phyloP scores from a whole-genome alignment of 2,329 filamentous ascomycete species.

The Emergomyces pasteurianus region DNA sequence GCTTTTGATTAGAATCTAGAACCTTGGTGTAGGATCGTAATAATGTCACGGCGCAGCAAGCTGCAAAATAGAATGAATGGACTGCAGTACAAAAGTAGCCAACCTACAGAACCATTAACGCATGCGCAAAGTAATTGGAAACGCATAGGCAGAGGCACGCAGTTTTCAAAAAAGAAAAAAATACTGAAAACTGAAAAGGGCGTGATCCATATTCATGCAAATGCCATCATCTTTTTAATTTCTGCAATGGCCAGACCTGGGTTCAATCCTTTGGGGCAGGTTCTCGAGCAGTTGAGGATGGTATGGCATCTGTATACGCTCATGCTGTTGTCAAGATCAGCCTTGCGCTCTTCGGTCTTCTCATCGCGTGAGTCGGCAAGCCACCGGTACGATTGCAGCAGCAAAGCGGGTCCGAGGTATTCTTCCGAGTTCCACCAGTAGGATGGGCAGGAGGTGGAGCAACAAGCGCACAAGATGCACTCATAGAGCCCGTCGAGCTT shows the following conservation, averaged over 20 bases:
- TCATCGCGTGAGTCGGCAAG: conserved; percentile 90
- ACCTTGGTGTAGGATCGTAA: neutral
- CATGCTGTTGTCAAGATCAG: conserved; percentile 95
- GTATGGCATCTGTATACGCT: conserved; percentile 98
- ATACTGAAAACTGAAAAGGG: conserved; percentile 1
- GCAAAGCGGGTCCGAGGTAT: conserved; percentile 92
- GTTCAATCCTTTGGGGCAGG: conserved; percentile 97
- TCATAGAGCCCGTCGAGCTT: conserved; percentile 98
- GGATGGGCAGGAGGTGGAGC: conserved; percentile 96
- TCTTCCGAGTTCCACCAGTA: conserved; percentile 99
- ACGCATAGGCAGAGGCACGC: too few species aligned
- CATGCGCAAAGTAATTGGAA: neutral
- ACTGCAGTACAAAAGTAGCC: neutral
- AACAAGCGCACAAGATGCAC: conserved; percentile 98
- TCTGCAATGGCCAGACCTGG: conserved; percentile 89
- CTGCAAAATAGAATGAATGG: neutral
- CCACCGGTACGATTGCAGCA: conserved; percentile 97
- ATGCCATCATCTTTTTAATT: conserved; percentile 94
- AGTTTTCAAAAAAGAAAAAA: conserved; percentile 3
- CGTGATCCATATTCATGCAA: conserved; percentile 7
- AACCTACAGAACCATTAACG: neutral
- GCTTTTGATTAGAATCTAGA: neutral
- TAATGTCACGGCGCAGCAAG: neutral
- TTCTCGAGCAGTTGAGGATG: conserved; percentile 95
- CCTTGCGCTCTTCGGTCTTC: conserved; percentile 75